Base-by-base conservation (phyloP, 2,329 filamentous ascomycete genomes). In the Lachnellula occidentalis region DNA sequence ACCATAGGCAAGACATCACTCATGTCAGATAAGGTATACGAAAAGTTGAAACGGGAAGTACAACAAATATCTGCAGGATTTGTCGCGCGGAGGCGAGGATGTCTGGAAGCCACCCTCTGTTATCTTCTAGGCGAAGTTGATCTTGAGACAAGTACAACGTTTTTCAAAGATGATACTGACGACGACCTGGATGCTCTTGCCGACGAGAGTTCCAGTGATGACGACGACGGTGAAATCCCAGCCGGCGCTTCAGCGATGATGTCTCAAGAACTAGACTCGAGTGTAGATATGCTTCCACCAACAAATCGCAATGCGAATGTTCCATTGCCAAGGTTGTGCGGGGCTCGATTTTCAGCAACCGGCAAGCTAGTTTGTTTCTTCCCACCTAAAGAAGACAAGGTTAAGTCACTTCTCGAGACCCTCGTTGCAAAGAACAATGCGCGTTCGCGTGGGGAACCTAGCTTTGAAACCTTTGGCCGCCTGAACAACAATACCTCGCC, bases 121-220 rank as follows among this genome's bases (percentile, higher is more conserved):
- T 87, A 85, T 64, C 71, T 87, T 15, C 73, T 86, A 0, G 83
- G 83, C 41, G 83, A 86, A 65, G 74, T 82, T 15, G 79, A 85
- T 61, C 72, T 86, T 4, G 78, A 82, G 48, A 75, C 73, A 43
- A 85, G 82, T 63, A 81, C 81, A 6, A 79, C 77, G 0, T 84
- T 86, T 64, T 81, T 82, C 58, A 82, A 82, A 58, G 53, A 76
- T 69, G 81, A 86, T 11, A 78, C 83, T 60, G 85, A 88, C 60
- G 82, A 81, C 51, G 66, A 70, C 64, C 65, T 81, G 5, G 80
- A 78, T 55, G 81, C 73, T 3, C 70, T 83, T 36, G 78, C 75
- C 31, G 87, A 88, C 54, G 90, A 94, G 60, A 92, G 89, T 61
- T 96, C 90, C 3, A 95, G 88, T 64, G 87, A 90, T 58, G 87